These are phyloP conservation scores for Phlyctochytrium bullatum DNA, from an alignment of 192 early-diverging fungal genomes.

Conservation along the genomic window DNA sequence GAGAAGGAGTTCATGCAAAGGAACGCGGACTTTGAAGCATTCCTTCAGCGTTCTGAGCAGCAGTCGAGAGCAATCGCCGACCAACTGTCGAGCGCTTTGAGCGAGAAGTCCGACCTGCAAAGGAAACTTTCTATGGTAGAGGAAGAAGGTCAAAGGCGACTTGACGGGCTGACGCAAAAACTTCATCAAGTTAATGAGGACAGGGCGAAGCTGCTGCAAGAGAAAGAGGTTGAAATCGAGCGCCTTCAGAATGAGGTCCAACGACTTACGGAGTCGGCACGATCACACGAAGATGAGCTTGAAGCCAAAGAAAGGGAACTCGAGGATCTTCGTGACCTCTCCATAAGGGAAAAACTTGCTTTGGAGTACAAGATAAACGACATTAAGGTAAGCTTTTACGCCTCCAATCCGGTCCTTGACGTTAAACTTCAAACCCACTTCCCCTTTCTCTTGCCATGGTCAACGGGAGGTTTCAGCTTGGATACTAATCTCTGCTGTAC, in stretches of 20 bases:
- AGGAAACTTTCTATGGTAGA: background rate
- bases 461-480: too few species aligned
- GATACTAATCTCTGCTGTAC: too few species aligned
- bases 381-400: background rate
- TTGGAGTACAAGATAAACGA: background rate
- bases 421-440: too few species aligned
- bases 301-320: background rate
- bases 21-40: background rate
- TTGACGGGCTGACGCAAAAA: background rate
- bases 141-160: background rate
- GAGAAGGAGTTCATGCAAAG: constrained; percentile 1
- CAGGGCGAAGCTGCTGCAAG: background rate
- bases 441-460: too few species aligned
- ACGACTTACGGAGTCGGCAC: background rate
- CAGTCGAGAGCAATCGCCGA: background rate
- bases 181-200: background rate
- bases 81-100: background rate
- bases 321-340: background rate
- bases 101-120: background rate
- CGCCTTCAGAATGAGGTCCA: background rate
- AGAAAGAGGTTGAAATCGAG: too few species aligned
- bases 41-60: background rate
- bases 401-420: background rate
- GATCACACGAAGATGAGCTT: background rate
- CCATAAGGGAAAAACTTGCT: background rate